A percentile compares a stretch with the other conserved stretches of the same genome.
Evolutionary conservation across 1,139 yeast species (phyloP).

Genomic region (Pichia cactophila): DNA sequence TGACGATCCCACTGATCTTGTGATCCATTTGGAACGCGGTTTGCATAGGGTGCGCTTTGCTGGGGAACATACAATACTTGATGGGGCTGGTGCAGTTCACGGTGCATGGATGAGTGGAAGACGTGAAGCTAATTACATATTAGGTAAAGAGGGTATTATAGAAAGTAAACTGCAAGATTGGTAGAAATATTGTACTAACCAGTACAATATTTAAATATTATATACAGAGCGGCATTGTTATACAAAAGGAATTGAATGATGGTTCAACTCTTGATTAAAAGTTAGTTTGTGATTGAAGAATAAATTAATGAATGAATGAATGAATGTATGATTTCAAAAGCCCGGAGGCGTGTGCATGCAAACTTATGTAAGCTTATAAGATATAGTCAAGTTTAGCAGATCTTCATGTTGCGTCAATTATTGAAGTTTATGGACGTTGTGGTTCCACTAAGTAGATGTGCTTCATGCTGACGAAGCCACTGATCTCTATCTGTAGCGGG

Average conservation of each 20-base stretch:
- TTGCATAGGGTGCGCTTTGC: constrained; percentile 55
- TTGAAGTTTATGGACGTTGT: background rate
- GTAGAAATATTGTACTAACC: constrained; percentile 2
- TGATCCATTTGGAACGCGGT: constrained; percentile 51
- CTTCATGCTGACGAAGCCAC: background rate
- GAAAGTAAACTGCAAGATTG: constrained; percentile 17
- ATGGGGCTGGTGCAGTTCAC: constrained; percentile 86
- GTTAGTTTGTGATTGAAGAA: too few species aligned
- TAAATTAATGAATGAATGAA: too few species aligned
- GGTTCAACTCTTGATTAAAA: too few species aligned
- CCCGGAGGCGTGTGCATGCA: too few species aligned
- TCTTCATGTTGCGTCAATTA: background rate
- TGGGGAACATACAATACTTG: constrained; percentile 77
- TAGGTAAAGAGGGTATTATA: constrained; percentile 25
- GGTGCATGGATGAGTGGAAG: constrained; percentile 73
- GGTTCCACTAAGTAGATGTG: background rate
- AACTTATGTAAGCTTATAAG: too few species aligned
- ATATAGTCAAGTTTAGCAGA: too few species aligned
- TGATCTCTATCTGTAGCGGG: background rate
- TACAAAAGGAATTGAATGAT: too few species aligned
- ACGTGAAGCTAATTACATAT: constrained; percentile 56
- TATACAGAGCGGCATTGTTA: background rate
- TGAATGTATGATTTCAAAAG: too few species aligned
- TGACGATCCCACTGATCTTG: constrained; percentile 56
- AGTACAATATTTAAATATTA: too few species aligned